These are phyloP conservation scores for Amanita fuliginea DNA, from an alignment of 768 basidiomycete species.

Conservation along the genomic window DNA sequence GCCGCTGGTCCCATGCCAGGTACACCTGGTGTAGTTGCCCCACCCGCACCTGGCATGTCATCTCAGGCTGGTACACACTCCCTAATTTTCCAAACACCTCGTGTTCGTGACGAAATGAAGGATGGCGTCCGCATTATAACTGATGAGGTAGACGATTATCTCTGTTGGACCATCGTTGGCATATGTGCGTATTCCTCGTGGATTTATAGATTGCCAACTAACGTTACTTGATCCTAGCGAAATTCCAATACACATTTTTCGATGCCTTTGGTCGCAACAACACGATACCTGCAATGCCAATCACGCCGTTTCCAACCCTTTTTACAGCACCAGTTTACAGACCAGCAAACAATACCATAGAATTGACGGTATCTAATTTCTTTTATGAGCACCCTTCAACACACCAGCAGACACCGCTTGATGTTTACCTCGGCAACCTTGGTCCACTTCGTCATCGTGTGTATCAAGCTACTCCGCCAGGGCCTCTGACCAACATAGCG, in stretches of 20 bases:
- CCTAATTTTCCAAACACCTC: constrained; percentile 67
- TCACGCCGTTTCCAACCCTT: constrained; percentile 85
- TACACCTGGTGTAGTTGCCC: constrained; percentile 53
- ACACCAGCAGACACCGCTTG: constrained; percentile 55
- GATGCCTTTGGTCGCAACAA: constrained; percentile 78
- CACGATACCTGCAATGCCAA: constrained; percentile 64
- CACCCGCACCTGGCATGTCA: constrained; percentile 66
- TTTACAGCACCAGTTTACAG: constrained; percentile 73
- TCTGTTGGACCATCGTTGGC: constrained; percentile 94
- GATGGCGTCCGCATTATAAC: constrained; percentile 65
- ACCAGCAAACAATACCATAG: constrained; percentile 60
- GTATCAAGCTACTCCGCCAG: constrained; percentile 63
- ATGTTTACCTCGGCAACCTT: constrained; percentile 83
- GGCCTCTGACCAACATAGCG: constrained; percentile 53
- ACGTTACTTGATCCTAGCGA: constrained; percentile 35
- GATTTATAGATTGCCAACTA: neutral
- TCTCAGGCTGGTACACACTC: constrained; percentile 75
- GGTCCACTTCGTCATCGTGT: constrained; percentile 75
- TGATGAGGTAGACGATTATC: constrained; percentile 90
- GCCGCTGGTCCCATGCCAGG: constrained; percentile 81
- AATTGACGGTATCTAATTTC: constrained; percentile 82
- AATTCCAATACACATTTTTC: constrained; percentile 93
- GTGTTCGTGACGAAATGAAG: constrained; percentile 73
- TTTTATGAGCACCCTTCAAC: constrained; percentile 70
- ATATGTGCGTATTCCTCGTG: constrained; percentile 54